Base-by-base conservation (phyloP, 2,329 filamentous ascomycete species). In the Annulohypoxylon truncatum region DNA sequence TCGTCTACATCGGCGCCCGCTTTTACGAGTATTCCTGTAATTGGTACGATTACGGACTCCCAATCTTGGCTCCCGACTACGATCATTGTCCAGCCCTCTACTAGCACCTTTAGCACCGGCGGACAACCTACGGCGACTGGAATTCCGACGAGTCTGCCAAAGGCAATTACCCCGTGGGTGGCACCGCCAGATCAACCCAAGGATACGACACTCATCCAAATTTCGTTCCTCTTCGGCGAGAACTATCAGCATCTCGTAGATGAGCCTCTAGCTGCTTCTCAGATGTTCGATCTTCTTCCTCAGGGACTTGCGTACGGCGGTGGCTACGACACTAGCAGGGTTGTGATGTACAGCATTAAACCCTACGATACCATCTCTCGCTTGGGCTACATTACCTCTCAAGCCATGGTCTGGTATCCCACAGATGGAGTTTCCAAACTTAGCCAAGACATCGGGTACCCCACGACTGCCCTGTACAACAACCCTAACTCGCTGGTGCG, bases 181-280 rank as follows among this genome's bases (percentile, higher is more conserved):
- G 83, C 86, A 51, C 82, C 84, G 18, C 71, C 77, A 8, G 64
- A 80, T 3, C 78, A 83, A 15, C 91, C 92, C 0, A 79, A 83
- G 2, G 91, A 92, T 71, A 89, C 87, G 0, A 89, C 87, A 3
- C 80, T 92, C 72, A 90, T 97, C 71, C 93, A 97, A 77, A 85
- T 98, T 68, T 96, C 92, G 31, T 97, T 98, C 85, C 82, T 88
- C 55, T 91, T 89, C 75, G 86, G 87, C 1, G 85, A 97, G 72
- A 95, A 96, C 81, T 99, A 96, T 78, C 82, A 86, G 7, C 97
- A 96, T 76, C 92, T 98, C 26, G 89, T 91, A 9, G 83, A 82
- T 20, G 89, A 91, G 67, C 84, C 88, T 12, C 84, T 90, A 69
- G 92, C 94, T 15, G 91, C 93, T 4, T 88, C 88, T 38, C 95